Evolutionary conservation across 768 basidiomycete genomes (phyloP), one percentile per base, ranked within the genome.

Genomic region (Lactarius indigo): DNA sequence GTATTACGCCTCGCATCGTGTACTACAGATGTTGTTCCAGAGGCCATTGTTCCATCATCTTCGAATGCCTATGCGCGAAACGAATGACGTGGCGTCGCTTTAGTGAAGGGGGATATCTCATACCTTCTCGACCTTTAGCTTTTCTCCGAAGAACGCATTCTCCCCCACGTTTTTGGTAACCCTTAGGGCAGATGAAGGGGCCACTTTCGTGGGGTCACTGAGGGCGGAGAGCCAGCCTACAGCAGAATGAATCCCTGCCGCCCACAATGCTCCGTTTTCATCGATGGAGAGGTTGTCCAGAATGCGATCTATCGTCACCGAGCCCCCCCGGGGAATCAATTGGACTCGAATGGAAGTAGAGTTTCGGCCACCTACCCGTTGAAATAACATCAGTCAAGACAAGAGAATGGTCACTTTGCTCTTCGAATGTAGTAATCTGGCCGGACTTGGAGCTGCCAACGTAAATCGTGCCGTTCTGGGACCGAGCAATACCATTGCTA

Each of bases 261-360:
- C 83, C 85, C 87, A 90, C 26, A 91, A 72, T 12, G 79, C 80
- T 8, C 87, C 89, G 42, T 86, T 77, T 28, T 78, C 74, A 68
- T 89, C 88, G 7, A 90, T 73, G 44, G 83, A 77, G 1, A 88
- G 72, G 71, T 91, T 91, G 72, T 92, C 91, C 69, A 88, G 55
- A 4, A 69, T 73, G 37, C 81, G 78, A 71, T 85, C 87, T 84
- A 65, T 58, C 33, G 59, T 59, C 66, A 61, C 12, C 10, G 23
- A 52, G 23, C 13, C 35, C 35, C 35, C 35, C 35, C 35, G 13
- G 23, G 12, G 28, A n/a, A 26, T 20, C 31, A 63, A 17, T 8
- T 9, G 8, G 17, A 35, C 23, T 6, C 17, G 12, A 50, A 13
- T 50, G 47, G 39, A 17, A 41, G 39, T 0, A 41, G 15, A 41